These are phyloP conservation scores for Pseudomicrostroma phylloplanum DNA, from an alignment of 1,284 basidiomycete genomes.

Conservation along the genomic window DNA sequence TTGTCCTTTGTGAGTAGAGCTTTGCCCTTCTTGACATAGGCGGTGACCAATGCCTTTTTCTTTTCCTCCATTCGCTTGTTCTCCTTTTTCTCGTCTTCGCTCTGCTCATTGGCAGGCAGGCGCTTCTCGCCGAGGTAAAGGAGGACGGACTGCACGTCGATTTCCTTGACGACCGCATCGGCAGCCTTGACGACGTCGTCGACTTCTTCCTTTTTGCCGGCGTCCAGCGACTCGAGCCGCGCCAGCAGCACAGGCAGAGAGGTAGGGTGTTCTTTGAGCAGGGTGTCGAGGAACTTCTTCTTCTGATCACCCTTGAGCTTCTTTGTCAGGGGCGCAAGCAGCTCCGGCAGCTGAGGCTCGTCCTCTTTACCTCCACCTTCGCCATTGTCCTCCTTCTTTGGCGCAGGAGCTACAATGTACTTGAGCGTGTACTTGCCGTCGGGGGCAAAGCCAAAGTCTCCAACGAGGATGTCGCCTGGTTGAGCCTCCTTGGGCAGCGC, in stretches of 20 bases:
- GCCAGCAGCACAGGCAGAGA: slow-evolving; percentile 43
- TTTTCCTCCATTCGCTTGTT: slow-evolving; percentile 41
- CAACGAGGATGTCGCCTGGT: slow-evolving; percentile 47
- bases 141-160: slow-evolving; percentile 42
- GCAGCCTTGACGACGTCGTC: slow-evolving; percentile 22
- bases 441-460: slow-evolving; percentile 38
- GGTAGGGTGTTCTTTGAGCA: slow-evolving; percentile 43
- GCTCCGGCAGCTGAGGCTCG: slow-evolving; percentile 27
- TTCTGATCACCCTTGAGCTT: slow-evolving; percentile 48
- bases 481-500: slow-evolving; percentile 45
- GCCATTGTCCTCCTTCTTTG: slow-evolving; percentile 36
- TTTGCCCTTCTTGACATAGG: neutral
- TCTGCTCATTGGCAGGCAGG: slow-evolving; percentile 36
- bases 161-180: slow-evolving; percentile 28
- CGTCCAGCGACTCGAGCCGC: slow-evolving; percentile 30
- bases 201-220: slow-evolving; percentile 21
- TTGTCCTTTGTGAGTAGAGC: neutral
- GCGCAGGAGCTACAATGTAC: slow-evolving; percentile 46
- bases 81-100: slow-evolving; percentile 35
- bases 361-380: slow-evolving; percentile 17
- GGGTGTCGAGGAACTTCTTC: slow-evolving; percentile 37
- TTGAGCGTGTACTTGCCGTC: slow-evolving; percentile 36
- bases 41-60: slow-evolving; percentile 35
- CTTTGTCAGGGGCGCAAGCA: slow-evolving; percentile 42
- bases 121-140: slow-evolving; percentile 41